phyloP scores from a whole-genome alignment of 2,329 filamentous ascomycete species.

The Cercospora beticola region DNA sequence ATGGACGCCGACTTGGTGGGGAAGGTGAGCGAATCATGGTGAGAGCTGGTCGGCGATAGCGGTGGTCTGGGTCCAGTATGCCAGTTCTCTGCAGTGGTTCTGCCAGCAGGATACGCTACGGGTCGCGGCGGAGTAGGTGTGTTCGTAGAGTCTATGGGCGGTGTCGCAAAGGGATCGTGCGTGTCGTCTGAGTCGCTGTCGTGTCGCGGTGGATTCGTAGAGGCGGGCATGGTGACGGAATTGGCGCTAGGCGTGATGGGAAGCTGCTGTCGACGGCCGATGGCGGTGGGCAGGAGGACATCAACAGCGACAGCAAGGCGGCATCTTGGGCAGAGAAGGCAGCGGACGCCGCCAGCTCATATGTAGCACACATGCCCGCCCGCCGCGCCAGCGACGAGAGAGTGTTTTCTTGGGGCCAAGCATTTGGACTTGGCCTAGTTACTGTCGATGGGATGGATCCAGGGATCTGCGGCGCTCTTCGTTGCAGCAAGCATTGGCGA shows the following conservation, averaged over 20 bases:
- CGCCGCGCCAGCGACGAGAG: background rate
- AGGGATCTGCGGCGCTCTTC: background rate
- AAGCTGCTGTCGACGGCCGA: background rate
- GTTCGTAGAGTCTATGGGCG: background rate
- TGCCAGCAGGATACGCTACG: constrained; percentile 18
- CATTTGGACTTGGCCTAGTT: background rate
- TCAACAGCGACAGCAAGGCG: background rate
- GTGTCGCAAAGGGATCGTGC: background rate
- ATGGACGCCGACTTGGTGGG: constrained; percentile 33
- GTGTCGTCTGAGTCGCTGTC: background rate
- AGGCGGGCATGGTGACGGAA: background rate
- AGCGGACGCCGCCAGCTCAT: constrained; percentile 1
- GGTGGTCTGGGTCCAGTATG: constrained; percentile 1
- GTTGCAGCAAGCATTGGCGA: background rate
- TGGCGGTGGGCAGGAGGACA: background rate
- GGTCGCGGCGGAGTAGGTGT: constrained; percentile 23
- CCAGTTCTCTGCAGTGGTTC: background rate
- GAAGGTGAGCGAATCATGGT: constrained; percentile 20
- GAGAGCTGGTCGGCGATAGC: constrained; percentile 10
- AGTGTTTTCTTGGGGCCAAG: background rate
- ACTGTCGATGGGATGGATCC: background rate
- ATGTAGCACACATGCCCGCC: background rate
- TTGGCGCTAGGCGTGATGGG: background rate
- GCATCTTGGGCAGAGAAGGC: background rate
- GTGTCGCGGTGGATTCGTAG: background rate